phyloP scores from a whole-genome alignment of 2,329 filamentous ascomycete genomes.

The Helotiales sp. region DNA sequence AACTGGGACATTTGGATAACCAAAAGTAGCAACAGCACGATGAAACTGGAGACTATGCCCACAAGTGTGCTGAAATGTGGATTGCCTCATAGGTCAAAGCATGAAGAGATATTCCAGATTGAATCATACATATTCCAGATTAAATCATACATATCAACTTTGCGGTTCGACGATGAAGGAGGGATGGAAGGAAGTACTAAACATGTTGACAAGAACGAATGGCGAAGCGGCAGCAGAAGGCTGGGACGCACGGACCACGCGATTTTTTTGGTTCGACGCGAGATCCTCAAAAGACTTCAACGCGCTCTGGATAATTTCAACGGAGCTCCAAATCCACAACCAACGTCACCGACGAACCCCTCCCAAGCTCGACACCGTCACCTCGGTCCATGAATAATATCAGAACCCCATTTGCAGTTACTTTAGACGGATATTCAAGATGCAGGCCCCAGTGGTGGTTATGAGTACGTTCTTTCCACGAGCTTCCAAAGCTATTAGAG shows the following conservation, averaged over 20 bases:
- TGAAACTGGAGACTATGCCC: too few relatives aligned
- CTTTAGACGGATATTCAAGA: slow-evolving; percentile 44
- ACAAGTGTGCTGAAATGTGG: too few relatives aligned
- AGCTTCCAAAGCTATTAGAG: slow-evolving; percentile 22
- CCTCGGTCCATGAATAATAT: not conserved
- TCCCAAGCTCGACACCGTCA: not conserved
- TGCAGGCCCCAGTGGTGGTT: slow-evolving; percentile 78
- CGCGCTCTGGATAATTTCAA: slow-evolving; percentile 13
- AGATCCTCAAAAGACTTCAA: slow-evolving; percentile 17
- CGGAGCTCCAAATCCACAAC: slow-evolving; percentile 21
- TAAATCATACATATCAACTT: too few relatives aligned
- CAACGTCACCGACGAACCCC: not conserved
- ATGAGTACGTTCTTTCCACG: slow-evolving; percentile 65
- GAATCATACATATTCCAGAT: too few relatives aligned
- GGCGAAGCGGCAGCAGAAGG: too few relatives aligned
- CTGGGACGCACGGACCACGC: not conserved
- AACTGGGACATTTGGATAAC: too few relatives aligned
- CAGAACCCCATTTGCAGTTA: not conserved
- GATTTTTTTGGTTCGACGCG: slow-evolving; percentile 2
- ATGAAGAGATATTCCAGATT: too few relatives aligned
- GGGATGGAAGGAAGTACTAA: not conserved
- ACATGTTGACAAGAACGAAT: too few relatives aligned
- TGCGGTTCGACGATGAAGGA: not conserved
- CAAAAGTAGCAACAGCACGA: too few relatives aligned
- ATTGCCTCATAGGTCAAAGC: too few relatives aligned